Conservation (phyloP, 352 stramenopile species). For the Globisporangium emineosum region DNA sequence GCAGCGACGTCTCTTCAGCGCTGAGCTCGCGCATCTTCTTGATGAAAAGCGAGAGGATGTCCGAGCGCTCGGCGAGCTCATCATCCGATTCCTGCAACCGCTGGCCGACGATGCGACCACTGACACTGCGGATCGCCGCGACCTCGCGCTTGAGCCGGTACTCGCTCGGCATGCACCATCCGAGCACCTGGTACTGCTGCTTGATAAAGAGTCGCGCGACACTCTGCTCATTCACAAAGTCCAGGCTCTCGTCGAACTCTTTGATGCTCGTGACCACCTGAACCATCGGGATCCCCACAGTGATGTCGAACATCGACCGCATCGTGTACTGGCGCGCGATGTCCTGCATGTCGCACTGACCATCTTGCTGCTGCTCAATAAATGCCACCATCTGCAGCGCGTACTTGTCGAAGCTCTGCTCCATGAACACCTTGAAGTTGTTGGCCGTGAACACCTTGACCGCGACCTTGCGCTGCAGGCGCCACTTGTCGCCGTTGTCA, state of each 20-base stretch:
- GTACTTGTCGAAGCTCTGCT: conserved; percentile 45
- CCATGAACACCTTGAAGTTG: conserved; percentile 51
- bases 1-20: conserved; percentile 12
- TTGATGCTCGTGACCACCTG: conserved; percentile 25
- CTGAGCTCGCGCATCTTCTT: conserved; percentile 42
- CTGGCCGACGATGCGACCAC: conserved; percentile 35
- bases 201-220: conserved; percentile 52
- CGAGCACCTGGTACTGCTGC: conserved; percentile 55
- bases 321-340: conserved; percentile 48
- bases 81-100: conserved; percentile 32
- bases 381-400: conserved; percentile 23
- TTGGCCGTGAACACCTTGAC: conserved; percentile 82
- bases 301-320: conserved; percentile 55
- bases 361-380: conserved; percentile 3
- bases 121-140: conserved; percentile 30
- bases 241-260: conserved; percentile 46
- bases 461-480: conserved; percentile 73
- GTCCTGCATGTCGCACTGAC: conserved; percentile 45
- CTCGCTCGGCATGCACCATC: conserved; percentile 65
- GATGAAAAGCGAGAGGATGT: conserved; percentile 58
- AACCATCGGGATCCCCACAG: conserved; percentile 38
- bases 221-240: conserved; percentile 50
- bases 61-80: conserved; percentile 29
- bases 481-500: conserved; percentile 55
- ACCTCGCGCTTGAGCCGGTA: conserved; percentile 30